A percentile compares a stretch with the other conserved stretches of the same genome.
phyloP scores from a whole-genome alignment of 148 eudicot species.

The Nepenthes gracilis region DNA sequence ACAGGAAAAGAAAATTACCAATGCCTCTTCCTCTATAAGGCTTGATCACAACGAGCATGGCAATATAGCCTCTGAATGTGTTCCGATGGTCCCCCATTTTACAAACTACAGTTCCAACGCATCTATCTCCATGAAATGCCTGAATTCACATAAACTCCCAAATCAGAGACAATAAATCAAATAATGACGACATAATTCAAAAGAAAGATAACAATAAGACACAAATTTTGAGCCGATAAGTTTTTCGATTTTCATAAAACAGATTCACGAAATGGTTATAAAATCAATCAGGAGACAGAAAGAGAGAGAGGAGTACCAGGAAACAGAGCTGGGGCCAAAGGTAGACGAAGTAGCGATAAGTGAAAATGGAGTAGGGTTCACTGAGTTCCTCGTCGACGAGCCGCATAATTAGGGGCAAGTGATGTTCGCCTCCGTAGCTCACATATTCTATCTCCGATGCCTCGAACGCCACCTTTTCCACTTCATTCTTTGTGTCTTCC shows the following conservation, averaged over 20 bases:
- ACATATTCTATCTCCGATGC: constrained; percentile 55
- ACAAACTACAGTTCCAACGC: constrained; percentile 89
- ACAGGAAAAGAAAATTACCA: constrained; percentile 21
- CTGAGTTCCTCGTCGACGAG: constrained; percentile 91
- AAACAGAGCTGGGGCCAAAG: constrained; percentile 94
- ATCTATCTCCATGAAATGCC: constrained; percentile 85
- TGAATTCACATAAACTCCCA: constrained; percentile 5
- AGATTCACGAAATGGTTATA: neutral
- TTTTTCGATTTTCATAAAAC: neutral
- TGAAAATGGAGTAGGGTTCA: constrained; percentile 97
- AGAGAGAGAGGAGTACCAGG: constrained; percentile 28
- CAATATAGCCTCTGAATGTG: constrained; percentile 88
- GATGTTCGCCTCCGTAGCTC: constrained; percentile 90
- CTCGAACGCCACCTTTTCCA: constrained; percentile 22
- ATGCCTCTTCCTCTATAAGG: constrained; percentile 85
- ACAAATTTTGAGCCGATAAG: neutral
- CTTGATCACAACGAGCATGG: constrained; percentile 92
- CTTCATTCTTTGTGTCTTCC: neutral
- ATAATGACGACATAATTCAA: neutral
- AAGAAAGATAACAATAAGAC: neutral
- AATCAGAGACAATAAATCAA: neutral
- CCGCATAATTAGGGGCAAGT: constrained; percentile 73
- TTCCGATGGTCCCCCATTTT: constrained; percentile 93
- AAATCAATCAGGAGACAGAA: neutral
- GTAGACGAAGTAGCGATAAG: constrained; percentile 95